A percentile compares a stretch with the other conserved stretches of the same genome.
phyloP scores from a whole-genome alignment of 345 rosid species.

The Eucalyptus erythrocorys region DNA sequence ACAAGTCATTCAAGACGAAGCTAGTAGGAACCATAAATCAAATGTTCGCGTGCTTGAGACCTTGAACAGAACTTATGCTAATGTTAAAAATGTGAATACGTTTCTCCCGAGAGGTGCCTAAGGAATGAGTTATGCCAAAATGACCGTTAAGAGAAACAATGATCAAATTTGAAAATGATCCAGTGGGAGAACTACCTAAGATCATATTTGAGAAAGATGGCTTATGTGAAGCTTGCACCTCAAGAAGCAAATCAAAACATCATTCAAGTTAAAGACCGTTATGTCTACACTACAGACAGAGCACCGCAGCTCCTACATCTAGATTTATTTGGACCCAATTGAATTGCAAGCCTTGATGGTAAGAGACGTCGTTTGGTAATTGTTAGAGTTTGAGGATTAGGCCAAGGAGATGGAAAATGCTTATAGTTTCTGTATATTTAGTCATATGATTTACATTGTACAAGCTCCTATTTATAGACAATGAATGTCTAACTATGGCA shows the following conservation, averaged over 20 bases:
- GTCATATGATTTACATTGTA: no score
- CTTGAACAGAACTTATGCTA: not conserved
- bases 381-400: no score
- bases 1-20: not conserved
- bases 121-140: not conserved
- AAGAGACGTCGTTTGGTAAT: not conserved
- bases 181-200: not conserved
- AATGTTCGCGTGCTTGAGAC: not conserved
- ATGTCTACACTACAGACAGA: no score
- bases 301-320: no score
- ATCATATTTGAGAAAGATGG: no score
- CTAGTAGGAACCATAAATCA: not conserved
- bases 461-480: no score
- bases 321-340: no score
- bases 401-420: no score
- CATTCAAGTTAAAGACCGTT: not conserved
- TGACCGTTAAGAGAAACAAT: not conserved
- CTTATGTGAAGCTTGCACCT: not conserved
- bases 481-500: no score
- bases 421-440: no score
- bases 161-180: not conserved
- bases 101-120: not conserved
- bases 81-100: fast-evolving
- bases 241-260: not conserved
- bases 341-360: not conserved